A percentile compares a stretch with the other conserved stretches of the same genome.
These are phyloP conservation scores for Ogataea neopini DNA, from an alignment of 805 yeast genomes.

Conservation along the genomic window DNA sequence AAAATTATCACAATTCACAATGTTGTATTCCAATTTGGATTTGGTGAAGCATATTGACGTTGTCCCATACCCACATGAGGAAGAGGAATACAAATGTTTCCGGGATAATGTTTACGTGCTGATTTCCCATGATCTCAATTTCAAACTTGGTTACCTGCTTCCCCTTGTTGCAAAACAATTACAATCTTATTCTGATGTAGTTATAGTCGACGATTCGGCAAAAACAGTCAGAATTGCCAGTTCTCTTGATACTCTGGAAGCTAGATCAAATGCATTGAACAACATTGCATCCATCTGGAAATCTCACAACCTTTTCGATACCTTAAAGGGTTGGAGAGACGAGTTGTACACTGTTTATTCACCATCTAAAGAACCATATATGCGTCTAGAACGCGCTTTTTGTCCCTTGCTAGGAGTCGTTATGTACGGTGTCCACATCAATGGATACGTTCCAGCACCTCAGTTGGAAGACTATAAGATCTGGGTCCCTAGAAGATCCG, in stretches of 20 bases:
- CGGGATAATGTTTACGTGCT: slow-evolving; percentile 33
- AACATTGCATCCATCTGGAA: slow-evolving; percentile 45
- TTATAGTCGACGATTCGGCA: slow-evolving; percentile 29
- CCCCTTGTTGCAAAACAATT: slow-evolving; percentile 36
- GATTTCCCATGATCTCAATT: slow-evolving; percentile 37
- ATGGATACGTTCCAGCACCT: slow-evolving; percentile 57
- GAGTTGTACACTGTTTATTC: slow-evolving; percentile 77
- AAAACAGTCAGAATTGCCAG: slow-evolving; percentile 34
- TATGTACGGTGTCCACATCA: slow-evolving; percentile 87
- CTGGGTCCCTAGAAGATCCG: slow-evolving; percentile 87
- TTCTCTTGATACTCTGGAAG: slow-evolving; percentile 39
- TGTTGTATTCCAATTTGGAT: slow-evolving; percentile 22
- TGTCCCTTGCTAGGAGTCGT: slow-evolving; percentile 81
- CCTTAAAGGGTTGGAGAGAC: slow-evolving; percentile 76
- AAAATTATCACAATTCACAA: not conserved
- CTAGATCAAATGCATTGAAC: slow-evolving; percentile 43
- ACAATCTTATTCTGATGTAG: slow-evolving; percentile 18
- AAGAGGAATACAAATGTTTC: slow-evolving; percentile 13
- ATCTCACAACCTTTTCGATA: slow-evolving; percentile 36
- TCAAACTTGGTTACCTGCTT: slow-evolving; percentile 42
- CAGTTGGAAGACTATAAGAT: slow-evolving; percentile 48
- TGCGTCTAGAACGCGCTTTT: slow-evolving; percentile 77
- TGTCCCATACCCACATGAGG: slow-evolving; percentile 33
- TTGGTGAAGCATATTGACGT: slow-evolving; percentile 33
- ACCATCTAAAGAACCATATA: slow-evolving; percentile 55